phyloP scores from a whole-genome alignment of 495 filamentous ascomycete species.

The Podospora bellae-mahoneyi region DNA sequence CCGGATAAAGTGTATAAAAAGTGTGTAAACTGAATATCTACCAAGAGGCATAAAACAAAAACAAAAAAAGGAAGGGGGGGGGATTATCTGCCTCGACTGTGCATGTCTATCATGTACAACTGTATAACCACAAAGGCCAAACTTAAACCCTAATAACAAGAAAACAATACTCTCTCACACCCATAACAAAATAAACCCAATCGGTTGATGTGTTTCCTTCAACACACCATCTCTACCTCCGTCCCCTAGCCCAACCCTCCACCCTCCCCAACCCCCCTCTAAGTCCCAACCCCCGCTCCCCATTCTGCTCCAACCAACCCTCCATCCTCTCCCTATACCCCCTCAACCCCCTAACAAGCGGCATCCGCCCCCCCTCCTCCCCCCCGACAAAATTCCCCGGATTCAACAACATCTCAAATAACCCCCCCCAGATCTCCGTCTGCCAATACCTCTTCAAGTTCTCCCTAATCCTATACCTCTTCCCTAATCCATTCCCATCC shows the following conservation, averaged over 20 bases:
- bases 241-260: slow-evolving; percentile 50
- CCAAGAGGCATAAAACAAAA: neutral
- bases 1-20: neutral
- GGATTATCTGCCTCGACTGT: neutral
- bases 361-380: slow-evolving; percentile 61
- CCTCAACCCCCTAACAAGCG: slow-evolving; percentile 63
- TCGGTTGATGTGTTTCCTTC: neutral
- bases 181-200: neutral
- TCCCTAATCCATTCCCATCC: slow-evolving; percentile 43
- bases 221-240: slow-evolving; percentile 16
- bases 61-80: neutral
- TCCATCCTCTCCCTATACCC: slow-evolving; percentile 76
- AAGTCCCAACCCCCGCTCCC: slow-evolving; percentile 75
- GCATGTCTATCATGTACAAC: neutral
- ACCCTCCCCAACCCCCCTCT: slow-evolving; percentile 66
- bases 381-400: slow-evolving; percentile 58
- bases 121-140: neutral
- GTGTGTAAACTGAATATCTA: neutral
- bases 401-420: slow-evolving; percentile 86
- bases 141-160: slow-evolving; percentile 12
- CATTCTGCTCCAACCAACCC: slow-evolving; percentile 71
- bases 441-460: slow-evolving; percentile 92
- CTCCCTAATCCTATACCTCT: slow-evolving; percentile 66
- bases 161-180: slow-evolving; percentile 7
- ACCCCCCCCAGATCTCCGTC: slow-evolving; percentile 77